Evolutionary conservation across 2,329 filamentous ascomycete genomes (phyloP).

Genomic region (Colletotrichum shisoi): DNA sequence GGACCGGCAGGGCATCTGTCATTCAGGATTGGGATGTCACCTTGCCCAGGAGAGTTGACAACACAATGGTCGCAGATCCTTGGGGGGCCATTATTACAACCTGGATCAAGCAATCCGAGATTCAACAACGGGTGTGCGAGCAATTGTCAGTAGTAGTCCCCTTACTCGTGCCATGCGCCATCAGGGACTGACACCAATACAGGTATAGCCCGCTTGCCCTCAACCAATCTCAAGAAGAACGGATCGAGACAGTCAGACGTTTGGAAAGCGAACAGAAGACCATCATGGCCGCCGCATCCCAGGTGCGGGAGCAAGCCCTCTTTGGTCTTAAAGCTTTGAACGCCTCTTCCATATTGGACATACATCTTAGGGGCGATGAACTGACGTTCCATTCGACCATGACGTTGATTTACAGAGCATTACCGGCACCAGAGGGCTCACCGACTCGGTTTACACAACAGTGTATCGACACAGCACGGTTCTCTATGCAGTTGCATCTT

Average conservation of each 20-base stretch:
- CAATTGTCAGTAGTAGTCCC: conserved; percentile 48
- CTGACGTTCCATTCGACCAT: conserved; percentile 58
- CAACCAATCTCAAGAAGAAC: conserved; percentile 50
- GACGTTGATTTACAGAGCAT: conserved; percentile 62
- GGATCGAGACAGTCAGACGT: conserved; percentile 51
- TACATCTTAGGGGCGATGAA: conserved; percentile 58
- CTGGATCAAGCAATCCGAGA: conserved; percentile 64
- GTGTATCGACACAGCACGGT: conserved; percentile 60
- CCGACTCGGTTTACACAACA: conserved; percentile 57
- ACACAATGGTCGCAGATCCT: conserved; percentile 48
- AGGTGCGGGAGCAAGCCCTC: conserved; percentile 49
- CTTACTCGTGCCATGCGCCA: neutral
- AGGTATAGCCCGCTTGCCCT: conserved; percentile 62
- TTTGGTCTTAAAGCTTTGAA: conserved; percentile 51
- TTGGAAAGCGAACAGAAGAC: conserved; percentile 52
- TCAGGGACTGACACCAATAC: conserved; percentile 27
- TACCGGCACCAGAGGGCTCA: conserved; percentile 56
- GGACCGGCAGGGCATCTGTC: conserved; percentile 62
- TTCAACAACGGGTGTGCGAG: conserved; percentile 68
- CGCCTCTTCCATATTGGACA: conserved; percentile 53
- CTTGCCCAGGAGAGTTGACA: conserved; percentile 52
- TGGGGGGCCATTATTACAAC: conserved; percentile 59
- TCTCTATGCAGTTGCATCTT: conserved; percentile 57
- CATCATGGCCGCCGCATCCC: conserved; percentile 50
- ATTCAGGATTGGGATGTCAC: conserved; percentile 68